phyloP scores from a whole-genome alignment of 306 rosid species.

The Pyrus pyrifolia region DNA sequence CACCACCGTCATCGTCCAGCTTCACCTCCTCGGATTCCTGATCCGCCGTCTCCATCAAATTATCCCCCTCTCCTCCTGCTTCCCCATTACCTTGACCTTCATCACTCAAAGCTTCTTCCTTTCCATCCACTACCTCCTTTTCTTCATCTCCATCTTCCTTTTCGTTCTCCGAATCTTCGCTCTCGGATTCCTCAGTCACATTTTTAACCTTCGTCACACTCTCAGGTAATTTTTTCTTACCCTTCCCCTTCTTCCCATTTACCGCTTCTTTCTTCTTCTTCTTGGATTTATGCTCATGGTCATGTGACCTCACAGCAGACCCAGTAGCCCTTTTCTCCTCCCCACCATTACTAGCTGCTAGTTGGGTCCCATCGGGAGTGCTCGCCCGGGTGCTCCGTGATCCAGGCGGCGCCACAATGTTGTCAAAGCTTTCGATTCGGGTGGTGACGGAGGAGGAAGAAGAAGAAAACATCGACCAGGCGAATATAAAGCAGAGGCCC shows the following conservation, averaged over 20 bases:
- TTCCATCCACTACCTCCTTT: conserved; percentile 32
- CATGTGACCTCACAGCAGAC: conserved; percentile 31
- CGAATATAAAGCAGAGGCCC: conserved; percentile 76
- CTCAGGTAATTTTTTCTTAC: conserved; percentile 22
- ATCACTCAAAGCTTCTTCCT: conserved; percentile 32
- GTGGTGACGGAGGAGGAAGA: conserved; percentile 52
- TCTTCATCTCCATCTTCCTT: conserved; percentile 42
- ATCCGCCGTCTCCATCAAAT: conserved; percentile 41
- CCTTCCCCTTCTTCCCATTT: conserved; percentile 33
- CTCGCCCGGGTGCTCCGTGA: conserved; percentile 21
- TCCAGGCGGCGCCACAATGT: conserved; percentile 64
- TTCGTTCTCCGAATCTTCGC: conserved; percentile 27
- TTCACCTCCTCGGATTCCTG: conserved; percentile 39
- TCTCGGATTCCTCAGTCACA: conserved; percentile 24
- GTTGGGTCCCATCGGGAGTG: conserved; percentile 14
- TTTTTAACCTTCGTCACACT: conserved; percentile 19
- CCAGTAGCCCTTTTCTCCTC: conserved; percentile 29
- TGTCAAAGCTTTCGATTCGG: conserved; percentile 83
- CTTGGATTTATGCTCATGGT: conserved; percentile 27
- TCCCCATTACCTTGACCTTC: conserved; percentile 30
- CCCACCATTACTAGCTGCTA: conserved; percentile 10
- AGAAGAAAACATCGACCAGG: conserved; percentile 75
- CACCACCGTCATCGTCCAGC: conserved; percentile 23
- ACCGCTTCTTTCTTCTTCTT: conserved; percentile 25
- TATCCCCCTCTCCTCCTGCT: conserved; percentile 30